Base-by-base conservation (phyloP, 2,329 filamentous ascomycete genomes). In the Pyrenophora graminea region DNA sequence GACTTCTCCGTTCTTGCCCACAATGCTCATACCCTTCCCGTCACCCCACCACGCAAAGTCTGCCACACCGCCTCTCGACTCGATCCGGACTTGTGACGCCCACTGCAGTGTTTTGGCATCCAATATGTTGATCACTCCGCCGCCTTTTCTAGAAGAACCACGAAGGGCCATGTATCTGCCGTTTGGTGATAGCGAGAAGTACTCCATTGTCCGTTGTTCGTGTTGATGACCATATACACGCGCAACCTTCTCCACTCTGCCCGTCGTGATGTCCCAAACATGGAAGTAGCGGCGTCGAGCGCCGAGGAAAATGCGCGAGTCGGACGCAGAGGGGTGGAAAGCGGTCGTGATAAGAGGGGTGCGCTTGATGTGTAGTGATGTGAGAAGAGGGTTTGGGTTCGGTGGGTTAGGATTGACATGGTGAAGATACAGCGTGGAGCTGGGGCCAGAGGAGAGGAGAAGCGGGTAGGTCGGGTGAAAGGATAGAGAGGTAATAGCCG, bases 1-100 rank as follows among this genome's bases (percentile, higher is more conserved):
- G 6, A 97, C 83, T 68, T 96, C 90, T 19, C 94, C 94, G 61
- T 89, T 91, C 72, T 88, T 92, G 53, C 90, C 91, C 1, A 89
- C 84, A 36, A 96, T 88, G 0, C 86, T 88, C 64, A 99, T 79
- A 4, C 92, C 93, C 34, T 87, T 83, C 30, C 92, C 89, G 55
- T 90, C 85, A 45, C 85, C 82, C 92, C 92, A 97, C 94, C 94
- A 99, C 1, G 85, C 85, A 66, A 97, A 95, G 72, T 97, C 93
- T 1, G 90, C 88, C 40, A 97, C 86, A 32, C 92, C 92, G 43
- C 91, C 87, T 41, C 84, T 82, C 58, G 89, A 88, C 66, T 97
- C 90, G 39, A 97, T 80, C 33, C 92, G 83, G 12, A 89, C 90
- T 59, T 93, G 86, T 0, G 88, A 84, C 39, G 91, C 79, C 93